Percentiles rank a stretch among this genome's conserved stretches.
phyloP scores from a whole-genome alignment of 2,329 filamentous ascomycete genomes.

The Trichoderma guizhouense region DNA sequence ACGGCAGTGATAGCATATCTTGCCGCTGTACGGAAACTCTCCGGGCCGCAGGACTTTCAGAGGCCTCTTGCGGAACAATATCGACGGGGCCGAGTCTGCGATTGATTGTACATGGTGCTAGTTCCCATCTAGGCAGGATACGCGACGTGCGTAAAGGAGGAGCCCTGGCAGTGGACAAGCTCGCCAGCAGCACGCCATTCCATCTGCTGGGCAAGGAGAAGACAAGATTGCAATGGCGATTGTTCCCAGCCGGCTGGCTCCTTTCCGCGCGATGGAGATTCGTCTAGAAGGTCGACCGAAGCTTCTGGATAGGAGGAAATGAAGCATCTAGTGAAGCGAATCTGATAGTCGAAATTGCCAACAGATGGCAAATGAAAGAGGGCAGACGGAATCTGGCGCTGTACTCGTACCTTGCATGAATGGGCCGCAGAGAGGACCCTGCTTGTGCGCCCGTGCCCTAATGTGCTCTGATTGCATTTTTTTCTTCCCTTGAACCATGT shows the following conservation, averaged over 20 bases:
- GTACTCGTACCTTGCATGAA: constrained; percentile 13
- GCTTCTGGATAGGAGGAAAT: constrained; percentile 16
- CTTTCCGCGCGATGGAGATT: neutral
- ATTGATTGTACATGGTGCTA: constrained; percentile 1
- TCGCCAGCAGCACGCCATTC: neutral
- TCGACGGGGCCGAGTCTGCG: neutral
- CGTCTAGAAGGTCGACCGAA: constrained; percentile 7
- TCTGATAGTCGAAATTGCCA: constrained; percentile 6
- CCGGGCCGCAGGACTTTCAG: neutral
- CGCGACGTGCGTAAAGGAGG: neutral
- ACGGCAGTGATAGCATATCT: neutral
- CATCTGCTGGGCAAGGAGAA: neutral
- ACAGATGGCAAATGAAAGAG: neutral
- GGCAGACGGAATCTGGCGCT: neutral
- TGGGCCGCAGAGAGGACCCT: neutral
- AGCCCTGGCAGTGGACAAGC: neutral
- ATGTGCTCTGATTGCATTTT: neutral
- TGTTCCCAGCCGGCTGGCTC: neutral
- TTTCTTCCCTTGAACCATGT: neutral
- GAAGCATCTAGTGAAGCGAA: neutral
- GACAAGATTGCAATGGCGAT: neutral
- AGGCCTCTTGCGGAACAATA: neutral
- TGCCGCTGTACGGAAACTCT: neutral
- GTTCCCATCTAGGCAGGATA: neutral
- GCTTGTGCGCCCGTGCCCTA: neutral